These are phyloP conservation scores for Adiantum capillusveneris DNA, from an alignment of 75 land plant genomes.

Conservation along the genomic window DNA sequence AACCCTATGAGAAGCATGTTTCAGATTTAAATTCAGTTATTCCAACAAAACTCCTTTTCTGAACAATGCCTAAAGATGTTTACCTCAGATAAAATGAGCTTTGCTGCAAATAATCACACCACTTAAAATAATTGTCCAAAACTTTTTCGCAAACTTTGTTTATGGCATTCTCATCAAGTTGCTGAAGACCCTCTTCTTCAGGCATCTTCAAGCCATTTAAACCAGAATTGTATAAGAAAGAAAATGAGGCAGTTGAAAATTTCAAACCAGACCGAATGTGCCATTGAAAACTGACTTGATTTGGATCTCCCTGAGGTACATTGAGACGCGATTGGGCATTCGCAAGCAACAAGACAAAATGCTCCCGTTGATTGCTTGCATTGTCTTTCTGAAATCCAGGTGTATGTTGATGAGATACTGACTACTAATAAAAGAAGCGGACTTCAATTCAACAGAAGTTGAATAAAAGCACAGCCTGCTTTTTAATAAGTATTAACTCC, in stretches of 20 bases:
- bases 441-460: too few relatives aligned
- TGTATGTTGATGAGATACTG: too few relatives aligned
- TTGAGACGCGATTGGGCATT: constrained; percentile 78
- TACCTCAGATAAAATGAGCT: constrained; percentile 69
- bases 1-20: background rate
- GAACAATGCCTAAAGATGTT: background rate
- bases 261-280: too few relatives aligned
- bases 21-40: background rate
- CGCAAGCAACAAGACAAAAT: constrained; percentile 68
- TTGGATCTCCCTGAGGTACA: constrained; percentile 41
- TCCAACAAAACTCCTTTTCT: too few relatives aligned
- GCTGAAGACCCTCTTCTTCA: constrained; percentile 22
- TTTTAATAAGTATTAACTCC: too few relatives aligned
- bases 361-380: constrained; percentile 88
- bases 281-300: too few relatives aligned
- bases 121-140: constrained; percentile 75
- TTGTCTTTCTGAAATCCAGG: constrained; percentile 68
- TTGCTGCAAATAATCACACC: constrained; percentile 78
- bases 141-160: constrained; percentile 49
- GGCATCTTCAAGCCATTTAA: too few relatives aligned
- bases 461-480: too few relatives aligned
- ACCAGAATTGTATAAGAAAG: too few relatives aligned
- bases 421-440: background rate
- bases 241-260: too few relatives aligned
- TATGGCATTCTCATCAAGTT: constrained; percentile 62